These are phyloP conservation scores for Suhomyces bolitotheri DNA, from an alignment of 1,139 yeast genomes.

Conservation along the genomic window DNA sequence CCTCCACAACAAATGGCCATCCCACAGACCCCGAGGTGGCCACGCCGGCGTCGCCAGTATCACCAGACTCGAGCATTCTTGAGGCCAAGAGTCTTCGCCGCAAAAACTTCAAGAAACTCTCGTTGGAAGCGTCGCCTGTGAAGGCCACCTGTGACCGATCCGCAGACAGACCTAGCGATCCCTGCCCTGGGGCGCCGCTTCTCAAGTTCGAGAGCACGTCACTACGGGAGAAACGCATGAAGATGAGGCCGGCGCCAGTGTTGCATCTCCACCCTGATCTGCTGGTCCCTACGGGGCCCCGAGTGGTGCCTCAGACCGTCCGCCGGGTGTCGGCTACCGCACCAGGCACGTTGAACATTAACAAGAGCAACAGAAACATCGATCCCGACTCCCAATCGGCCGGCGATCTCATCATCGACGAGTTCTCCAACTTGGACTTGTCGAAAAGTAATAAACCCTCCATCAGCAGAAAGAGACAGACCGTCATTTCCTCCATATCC, in stretches of 20 bases:
- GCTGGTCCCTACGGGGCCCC: not conserved
- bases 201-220: conserved; percentile 12
- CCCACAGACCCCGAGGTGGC: not conserved
- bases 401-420: conserved; percentile 28
- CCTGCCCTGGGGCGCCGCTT: conserved; percentile 2
- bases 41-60: not conserved
- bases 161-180: not conserved
- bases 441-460: conserved; percentile 6
- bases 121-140: conserved; percentile 35
- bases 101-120: conserved; percentile 71
- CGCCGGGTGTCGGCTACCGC: conserved; percentile 12
- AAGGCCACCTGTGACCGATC: conserved; percentile 1
- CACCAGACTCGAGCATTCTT: conserved; percentile 24
- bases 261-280: conserved; percentile 14
- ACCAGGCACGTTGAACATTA: conserved; percentile 16
- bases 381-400: conserved; percentile 33
- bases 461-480: conserved; percentile 35
- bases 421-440: conserved; percentile 31
- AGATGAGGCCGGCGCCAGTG: conserved; percentile 23
- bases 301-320: conserved; percentile 1
- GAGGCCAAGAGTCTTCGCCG: conserved; percentile 65
- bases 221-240: conserved; percentile 18
- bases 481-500: conserved; percentile 46
- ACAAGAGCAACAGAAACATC: conserved; percentile 26
- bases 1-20: not conserved